Evolutionary conservation across 306 rosid species (phyloP), one percentile per base, ranked within the genome.

Genomic region (Hylodesmum podocarpum): DNA sequence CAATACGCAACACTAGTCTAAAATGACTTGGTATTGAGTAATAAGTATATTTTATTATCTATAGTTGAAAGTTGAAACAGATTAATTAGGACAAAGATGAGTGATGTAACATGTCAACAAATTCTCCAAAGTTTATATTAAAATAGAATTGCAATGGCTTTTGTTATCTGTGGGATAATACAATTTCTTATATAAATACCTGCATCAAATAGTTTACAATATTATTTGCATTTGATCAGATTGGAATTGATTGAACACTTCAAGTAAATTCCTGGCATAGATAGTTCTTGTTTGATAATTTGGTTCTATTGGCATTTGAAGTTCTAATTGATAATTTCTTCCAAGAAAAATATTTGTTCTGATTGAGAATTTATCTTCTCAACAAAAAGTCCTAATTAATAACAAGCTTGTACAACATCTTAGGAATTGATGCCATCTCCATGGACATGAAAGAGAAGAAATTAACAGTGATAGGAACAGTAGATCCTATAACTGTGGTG

Each of bases 371-470:
- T 44, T 57, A 13, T 33, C 11, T 46, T 18, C 18, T 22, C 16
- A 73, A 41, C 4, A 33, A 31, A 62, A 62, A 31, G 27, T 61
- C 3, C 25, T 16, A 65, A 18, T 33, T 16, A 65, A 18, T 33
- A 43, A 33, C 37, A 4, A 74, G 28, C 18, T 39, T 67, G 3
- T 82, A 24, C 31, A n/a, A 54, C 47, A 24, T 77, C 70, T 80
- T 34, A 92, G 98, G 98, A 43, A 95, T 95, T 70, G 97, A 95
- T 86, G 90, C 89, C 2, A 90, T 95, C 29, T 61, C 97, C 29
- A 89, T 95, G 96, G 84, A 95, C 55, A 92, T 95, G 98, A 95
- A 92, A 76, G 96, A 84, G 78, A 86, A 74, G 92, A 89, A 88
- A 54, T 72, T 95, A 40, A 95, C 99, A 18, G 97, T 95, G 82